phyloP scores from a whole-genome alignment of 495 filamentous ascomycete species.

The Talaromyces proteolyticus region DNA sequence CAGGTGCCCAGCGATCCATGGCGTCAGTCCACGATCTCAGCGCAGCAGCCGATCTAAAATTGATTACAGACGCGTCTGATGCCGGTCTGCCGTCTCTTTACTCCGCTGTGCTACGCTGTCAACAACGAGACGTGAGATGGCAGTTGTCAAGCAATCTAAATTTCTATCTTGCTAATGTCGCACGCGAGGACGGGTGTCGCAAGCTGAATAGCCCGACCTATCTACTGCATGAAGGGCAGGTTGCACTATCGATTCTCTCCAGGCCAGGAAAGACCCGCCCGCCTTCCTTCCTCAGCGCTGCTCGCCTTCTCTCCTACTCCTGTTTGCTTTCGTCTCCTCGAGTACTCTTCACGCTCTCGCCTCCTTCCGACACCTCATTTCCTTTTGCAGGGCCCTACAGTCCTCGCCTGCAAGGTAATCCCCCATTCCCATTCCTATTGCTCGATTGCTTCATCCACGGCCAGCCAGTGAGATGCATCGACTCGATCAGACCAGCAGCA shows the following conservation, averaged over 20 bases:
- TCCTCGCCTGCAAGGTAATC: not conserved
- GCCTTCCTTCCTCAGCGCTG: not conserved
- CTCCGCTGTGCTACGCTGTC: too few relatives aligned
- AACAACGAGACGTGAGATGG: too few relatives aligned
- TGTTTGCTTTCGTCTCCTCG: not conserved
- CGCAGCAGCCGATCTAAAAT: too few relatives aligned
- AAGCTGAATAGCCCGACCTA: too few relatives aligned
- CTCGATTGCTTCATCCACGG: not conserved
- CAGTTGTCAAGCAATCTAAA: too few relatives aligned
- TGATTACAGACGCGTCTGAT: too few relatives aligned
- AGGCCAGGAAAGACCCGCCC: too few relatives aligned
- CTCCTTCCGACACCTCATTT: not conserved
- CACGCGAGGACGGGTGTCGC: too few relatives aligned
- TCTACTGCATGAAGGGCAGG: not conserved
- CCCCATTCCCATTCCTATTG: not conserved
- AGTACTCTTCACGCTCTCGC: not conserved
- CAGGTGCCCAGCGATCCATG: not conserved
- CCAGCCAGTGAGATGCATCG: not conserved
- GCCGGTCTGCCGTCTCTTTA: too few relatives aligned
- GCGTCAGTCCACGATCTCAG: too few relatives aligned
- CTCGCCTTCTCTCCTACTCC: not conserved
- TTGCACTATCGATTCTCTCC: constrained; percentile 4
- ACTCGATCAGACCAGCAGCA: not conserved
- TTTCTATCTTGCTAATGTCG: too few relatives aligned
- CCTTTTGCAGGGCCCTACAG: not conserved